Evolutionary conservation across 176 grass and related monocot genomes (phyloP), one percentile per base, ranked within the genome.

Genomic region (Poa annua): DNA sequence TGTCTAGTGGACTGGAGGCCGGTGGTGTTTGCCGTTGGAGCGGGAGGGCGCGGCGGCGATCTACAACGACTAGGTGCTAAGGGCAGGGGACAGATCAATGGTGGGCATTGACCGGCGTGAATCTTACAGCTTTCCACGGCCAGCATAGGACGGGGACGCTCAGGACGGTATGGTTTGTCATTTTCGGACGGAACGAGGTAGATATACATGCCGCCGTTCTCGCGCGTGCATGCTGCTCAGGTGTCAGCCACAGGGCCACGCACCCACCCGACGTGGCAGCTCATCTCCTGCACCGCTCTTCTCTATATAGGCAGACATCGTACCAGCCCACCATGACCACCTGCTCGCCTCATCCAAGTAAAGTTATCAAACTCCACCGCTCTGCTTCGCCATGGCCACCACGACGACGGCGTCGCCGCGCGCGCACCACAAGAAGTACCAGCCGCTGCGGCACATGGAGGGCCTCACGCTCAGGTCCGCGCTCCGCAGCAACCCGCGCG

Each of bases 401-500:
- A 14, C 51, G 32, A 60, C 75, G 3, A 14, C 51, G 32, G 11
- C 75, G 20, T 25, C 45, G 70, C 33, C 53, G 35, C 53, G 53
- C 53, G 53, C 75, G 12, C 51, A 56, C 11, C 44, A 71, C 29
- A 29, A 29, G 67, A 41, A 77, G 19, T 56, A 77, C 52, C 34
- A 77, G 16, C 75, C 75, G 53, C 75, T 77, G 52, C 75, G 75
- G 19, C 75, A 54, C 75, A 77, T 77, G 33, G 75, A 77, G 34
- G 75, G 75, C 52, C 51, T 77, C 11, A 41, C 17, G 33, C 52
- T 77, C 52, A 4, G 34, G n/a, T 77, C 75, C 12, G 75, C 75
- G 51, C 75, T 77, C 34, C 75, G 53, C 20, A 39, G 20, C 51
- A 57, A 55, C 53, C 75, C 75, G 20, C 52, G 53, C 20, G 35